Evolutionary conservation across 2,329 filamentous ascomycete species (phyloP).

Genomic region (Tolypocladium album): DNA sequence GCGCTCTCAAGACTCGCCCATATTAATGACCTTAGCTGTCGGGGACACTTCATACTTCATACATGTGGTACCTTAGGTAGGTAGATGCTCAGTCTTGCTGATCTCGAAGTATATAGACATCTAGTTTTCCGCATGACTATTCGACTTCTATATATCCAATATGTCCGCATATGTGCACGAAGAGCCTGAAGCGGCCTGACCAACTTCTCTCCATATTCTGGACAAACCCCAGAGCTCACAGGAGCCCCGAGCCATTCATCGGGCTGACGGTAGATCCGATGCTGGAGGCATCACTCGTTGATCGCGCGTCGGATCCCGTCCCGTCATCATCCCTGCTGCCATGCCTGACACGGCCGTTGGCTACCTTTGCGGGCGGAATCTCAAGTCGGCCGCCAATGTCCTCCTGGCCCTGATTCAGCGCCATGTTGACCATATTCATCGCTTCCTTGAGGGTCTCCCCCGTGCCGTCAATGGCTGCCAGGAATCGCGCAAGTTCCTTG

Average conservation of each 20-base stretch:
- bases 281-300: slow-evolving; percentile 25
- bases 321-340: slow-evolving; percentile 22
- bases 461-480: slow-evolving; percentile 82
- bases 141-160: neutral
- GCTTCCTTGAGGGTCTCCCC: slow-evolving; percentile 69
- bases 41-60: neutral
- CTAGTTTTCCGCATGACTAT: neutral
- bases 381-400: slow-evolving; percentile 17
- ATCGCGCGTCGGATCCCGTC: slow-evolving; percentile 24
- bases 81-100: neutral
- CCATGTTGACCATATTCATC: slow-evolving; percentile 48
- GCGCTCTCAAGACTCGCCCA: neutral
- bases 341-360: slow-evolving; percentile 18
- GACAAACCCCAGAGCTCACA: neutral
- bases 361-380: slow-evolving; percentile 16
- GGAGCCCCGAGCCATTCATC: slow-evolving; percentile 3
- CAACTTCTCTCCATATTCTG: neutral
- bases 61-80: no score
- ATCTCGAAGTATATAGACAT: neutral
- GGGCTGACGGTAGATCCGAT: slow-evolving; percentile 23
- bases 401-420: slow-evolving; percentile 18
- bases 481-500: slow-evolving; percentile 87
- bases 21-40: no score
- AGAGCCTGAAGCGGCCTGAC: neutral
- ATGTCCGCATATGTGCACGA: neutral